Base-by-base conservation (phyloP, 805 yeast species). In the Vanderwaltozyma yarrowii region DNA sequence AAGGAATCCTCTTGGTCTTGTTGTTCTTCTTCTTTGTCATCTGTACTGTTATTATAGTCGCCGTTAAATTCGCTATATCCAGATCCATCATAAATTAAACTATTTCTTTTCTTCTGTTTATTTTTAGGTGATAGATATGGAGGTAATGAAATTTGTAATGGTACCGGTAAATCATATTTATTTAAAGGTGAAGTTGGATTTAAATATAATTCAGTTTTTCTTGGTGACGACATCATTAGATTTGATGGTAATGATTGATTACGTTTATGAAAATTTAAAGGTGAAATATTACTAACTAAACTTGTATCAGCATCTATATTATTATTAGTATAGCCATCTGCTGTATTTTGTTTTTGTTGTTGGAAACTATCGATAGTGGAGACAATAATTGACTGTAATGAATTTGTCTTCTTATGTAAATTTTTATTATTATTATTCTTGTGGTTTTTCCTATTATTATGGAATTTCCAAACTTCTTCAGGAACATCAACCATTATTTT, bases 101-200 rank as follows among this genome's bases (percentile, higher is more conserved):
- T 56, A 3, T 40, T 37, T 31, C 63, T 47, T 10, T 40, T 30
- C 23, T 43, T 53, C 3, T 43, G 16, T 41, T 52, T 59, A 43
- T 64, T 63, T 28, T 42, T 38, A 5, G 65, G 64, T 0, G 68
- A 64, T 15, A 65, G 38, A 21, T 43, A 49, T 4, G 69, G 69
- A 9, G 70, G 70, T 8, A 65, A 41, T 3, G 48, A 41, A 6
- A 60, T 51, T 37, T 64, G 64, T 12, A 62, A 49, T 8, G 70
- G 70, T 1, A 65, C 53, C 1, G 70, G 62, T 1, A 64, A 49
- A 12, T 46, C 42, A 27, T 52, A 52, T 14, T 42, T 42, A 42
- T 63, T 65, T 29, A 65, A 40, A 7, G 65, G 61, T 0, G 69
- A 60, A 28, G 59, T 56, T 3, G 67, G 54, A 8, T 63, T 50